A percentile compares a stretch with the other conserved stretches of the same genome.
Conservation (phyloP, 768 basidiomycete species). For the Tulasnella calospora region DNA sequence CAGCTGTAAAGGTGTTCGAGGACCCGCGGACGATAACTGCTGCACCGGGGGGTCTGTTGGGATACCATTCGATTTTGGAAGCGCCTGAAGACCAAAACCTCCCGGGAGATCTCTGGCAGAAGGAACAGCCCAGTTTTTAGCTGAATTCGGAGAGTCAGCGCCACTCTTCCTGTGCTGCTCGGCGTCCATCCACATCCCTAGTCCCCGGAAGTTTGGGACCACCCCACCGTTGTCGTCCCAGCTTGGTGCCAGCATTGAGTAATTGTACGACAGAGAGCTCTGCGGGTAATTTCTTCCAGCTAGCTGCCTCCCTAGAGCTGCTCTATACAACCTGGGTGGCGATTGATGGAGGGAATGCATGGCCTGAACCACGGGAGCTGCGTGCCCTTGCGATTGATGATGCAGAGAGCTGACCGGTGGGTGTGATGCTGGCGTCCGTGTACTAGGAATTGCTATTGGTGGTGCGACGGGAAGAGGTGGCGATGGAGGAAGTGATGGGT, state of each 20-base stretch:
- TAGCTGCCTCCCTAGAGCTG: not conserved
- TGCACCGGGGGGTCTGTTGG: not conserved
- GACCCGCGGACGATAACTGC: not conserved
- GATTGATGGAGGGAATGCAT: not conserved
- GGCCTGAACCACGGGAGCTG: not conserved
- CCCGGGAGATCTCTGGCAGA: not conserved
- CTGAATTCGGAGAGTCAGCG: not conserved
- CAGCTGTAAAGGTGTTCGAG: not conserved
- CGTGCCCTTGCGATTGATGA: too few species aligned
- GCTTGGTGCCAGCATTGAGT: not conserved
- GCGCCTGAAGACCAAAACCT: not conserved
- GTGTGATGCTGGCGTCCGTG: not conserved
- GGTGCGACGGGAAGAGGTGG: not conserved
- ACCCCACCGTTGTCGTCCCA: not conserved
- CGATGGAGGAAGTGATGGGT: not conserved
- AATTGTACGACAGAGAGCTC: not conserved
- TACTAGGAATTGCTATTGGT: not conserved
- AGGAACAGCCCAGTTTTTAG: not conserved
- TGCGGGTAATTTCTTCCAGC: not conserved
- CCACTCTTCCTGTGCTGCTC: not conserved
- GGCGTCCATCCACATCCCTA: not conserved
- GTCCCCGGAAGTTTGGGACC: too few species aligned
- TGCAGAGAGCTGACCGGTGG: not conserved
- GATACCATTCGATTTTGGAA: not conserved
- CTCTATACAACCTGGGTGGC: not conserved